A percentile compares a stretch with the other conserved stretches of the same genome.
Evolutionary conservation across 2,329 filamentous ascomycete genomes (phyloP).

Genomic region (Aspergillus niger): DNA sequence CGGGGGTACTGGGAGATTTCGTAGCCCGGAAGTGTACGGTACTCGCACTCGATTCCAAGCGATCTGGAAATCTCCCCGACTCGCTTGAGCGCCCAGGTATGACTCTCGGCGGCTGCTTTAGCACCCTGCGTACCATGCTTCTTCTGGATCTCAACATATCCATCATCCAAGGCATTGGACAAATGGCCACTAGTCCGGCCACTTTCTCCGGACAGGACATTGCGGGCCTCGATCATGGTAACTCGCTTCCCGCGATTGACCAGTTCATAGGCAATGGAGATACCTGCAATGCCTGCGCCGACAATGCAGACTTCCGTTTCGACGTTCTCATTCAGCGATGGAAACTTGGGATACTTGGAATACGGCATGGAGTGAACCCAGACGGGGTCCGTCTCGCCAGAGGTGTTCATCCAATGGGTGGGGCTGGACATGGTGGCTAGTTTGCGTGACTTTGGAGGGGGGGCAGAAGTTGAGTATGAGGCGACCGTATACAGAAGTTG

Average conservation of each 20-base stretch:
- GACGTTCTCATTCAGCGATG: constrained; percentile 46
- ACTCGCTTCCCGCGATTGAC: constrained; percentile 54
- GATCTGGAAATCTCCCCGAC: constrained; percentile 54
- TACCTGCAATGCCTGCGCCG: constrained; percentile 56
- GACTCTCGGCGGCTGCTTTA: constrained; percentile 54
- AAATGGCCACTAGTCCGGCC: constrained; percentile 59
- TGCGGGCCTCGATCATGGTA: constrained; percentile 56
- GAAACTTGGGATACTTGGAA: constrained; percentile 47
- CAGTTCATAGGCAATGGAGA: constrained; percentile 57
- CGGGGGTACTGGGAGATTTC: constrained; percentile 53
- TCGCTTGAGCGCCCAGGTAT: constrained; percentile 56
- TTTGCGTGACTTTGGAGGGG: neutral
- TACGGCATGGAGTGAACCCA: constrained; percentile 56
- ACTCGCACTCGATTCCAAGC: constrained; percentile 59
- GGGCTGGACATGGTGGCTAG: constrained; percentile 1
- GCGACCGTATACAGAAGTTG: no score
- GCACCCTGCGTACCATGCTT: constrained; percentile 57
- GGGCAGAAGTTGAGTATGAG: no score
- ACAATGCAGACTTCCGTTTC: constrained; percentile 55
- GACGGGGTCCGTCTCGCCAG: constrained; percentile 54
- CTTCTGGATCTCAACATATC: constrained; percentile 53
- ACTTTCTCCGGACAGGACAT: constrained; percentile 55
- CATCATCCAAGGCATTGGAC: constrained; percentile 57
- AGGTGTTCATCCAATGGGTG: constrained; percentile 41
- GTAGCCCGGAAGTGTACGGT: constrained; percentile 53